These are phyloP conservation scores for Papiliotrema laurentii DNA, from an alignment of 1,284 basidiomycete species.

Conservation along the genomic window DNA sequence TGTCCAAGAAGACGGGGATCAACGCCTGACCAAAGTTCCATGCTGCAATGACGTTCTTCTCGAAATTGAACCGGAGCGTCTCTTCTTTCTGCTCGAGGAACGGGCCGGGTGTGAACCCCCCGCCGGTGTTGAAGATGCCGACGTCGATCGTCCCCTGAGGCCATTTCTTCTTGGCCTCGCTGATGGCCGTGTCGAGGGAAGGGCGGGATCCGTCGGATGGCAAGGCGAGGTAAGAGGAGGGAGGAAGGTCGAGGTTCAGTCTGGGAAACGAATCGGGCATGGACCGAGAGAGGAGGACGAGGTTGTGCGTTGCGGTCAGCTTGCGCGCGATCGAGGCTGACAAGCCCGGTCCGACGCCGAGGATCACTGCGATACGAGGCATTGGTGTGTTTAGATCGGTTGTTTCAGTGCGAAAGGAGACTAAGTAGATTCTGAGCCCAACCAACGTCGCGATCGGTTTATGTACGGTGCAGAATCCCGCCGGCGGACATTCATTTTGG, in stretches of 20 bases:
- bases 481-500: too few species aligned
- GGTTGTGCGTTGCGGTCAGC: conserved; percentile 34
- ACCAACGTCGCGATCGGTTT: too few species aligned
- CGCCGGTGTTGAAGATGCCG: conserved; percentile 38
- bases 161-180: conserved; percentile 28
- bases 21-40: conserved; percentile 36
- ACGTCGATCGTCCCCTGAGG: conserved; percentile 34
- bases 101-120: conserved; percentile 21
- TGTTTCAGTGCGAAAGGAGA: too few species aligned
- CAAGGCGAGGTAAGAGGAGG: conserved; percentile 22
- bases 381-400: too few species aligned
- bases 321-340: conserved; percentile 27
- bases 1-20: conserved; percentile 30
- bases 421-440: too few species aligned
- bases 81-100: conserved; percentile 34
- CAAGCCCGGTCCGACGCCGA: conserved; percentile 40
- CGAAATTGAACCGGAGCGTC: conserved; percentile 26
- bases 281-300: conserved; percentile 44
- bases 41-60: conserved; percentile 20
- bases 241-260: conserved; percentile 25
- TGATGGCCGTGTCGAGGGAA: conserved; percentile 28
- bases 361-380: conserved; percentile 28
- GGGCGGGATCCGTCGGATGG: conserved; percentile 25
- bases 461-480: too few species aligned
- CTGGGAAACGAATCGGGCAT: conserved; percentile 29